Percentiles rank a stretch among this genome's conserved stretches.
phyloP scores from a whole-genome alignment of 345 rosid genomes.

The Clausena lansium region DNA sequence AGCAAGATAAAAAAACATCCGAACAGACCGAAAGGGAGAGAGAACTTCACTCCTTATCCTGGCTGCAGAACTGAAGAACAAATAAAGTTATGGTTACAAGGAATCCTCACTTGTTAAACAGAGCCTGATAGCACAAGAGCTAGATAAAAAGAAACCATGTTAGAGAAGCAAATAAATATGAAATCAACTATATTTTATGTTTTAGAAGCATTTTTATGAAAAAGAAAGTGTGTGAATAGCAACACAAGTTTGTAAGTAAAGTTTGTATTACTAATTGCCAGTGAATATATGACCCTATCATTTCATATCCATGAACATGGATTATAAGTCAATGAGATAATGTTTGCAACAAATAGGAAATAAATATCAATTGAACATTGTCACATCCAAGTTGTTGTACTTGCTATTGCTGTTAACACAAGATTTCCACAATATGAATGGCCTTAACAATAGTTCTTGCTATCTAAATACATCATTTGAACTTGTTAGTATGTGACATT shows the following conservation, averaged over 20 bases:
- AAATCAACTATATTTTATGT: background rate
- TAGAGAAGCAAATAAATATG: conserved; percentile 12
- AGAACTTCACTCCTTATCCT: conserved; percentile 91
- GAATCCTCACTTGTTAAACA: conserved; percentile 28
- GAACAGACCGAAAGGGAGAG: conserved; percentile 85
- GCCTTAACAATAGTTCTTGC: background rate
- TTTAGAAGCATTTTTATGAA: background rate
- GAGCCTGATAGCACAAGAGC: conserved; percentile 26
- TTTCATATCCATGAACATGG: background rate
- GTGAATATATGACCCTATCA: background rate
- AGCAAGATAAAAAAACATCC: conserved; percentile 93
- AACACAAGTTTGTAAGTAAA: background rate
- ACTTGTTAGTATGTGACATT: background rate
- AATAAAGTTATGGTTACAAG: conserved; percentile 29
- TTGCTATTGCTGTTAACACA: conserved; percentile 4
- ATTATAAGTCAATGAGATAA: background rate
- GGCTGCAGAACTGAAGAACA: conserved; percentile 66
- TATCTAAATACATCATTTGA: background rate
- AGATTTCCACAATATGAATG: background rate
- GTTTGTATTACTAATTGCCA: background rate
- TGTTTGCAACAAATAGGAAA: background rate
- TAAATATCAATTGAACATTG: background rate
- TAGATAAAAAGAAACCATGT: conserved; percentile 20
- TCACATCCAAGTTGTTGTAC: background rate
- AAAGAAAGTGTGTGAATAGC: background rate